Conservation (phyloP, 176 grass and related monocot genomes). For the Carex myosuroides region DNA sequence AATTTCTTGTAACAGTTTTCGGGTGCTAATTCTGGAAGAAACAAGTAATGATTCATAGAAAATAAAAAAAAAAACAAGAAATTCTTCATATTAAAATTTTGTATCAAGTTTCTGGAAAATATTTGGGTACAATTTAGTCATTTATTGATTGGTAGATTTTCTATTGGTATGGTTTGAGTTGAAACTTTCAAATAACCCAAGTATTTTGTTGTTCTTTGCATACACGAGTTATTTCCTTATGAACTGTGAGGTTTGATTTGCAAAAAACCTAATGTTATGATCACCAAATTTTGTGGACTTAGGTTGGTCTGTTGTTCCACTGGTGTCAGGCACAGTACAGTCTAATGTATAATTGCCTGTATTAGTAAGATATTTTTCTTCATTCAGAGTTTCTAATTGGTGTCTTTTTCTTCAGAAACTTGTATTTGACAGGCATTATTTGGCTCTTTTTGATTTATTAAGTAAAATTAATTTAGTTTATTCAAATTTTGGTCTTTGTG, state of each 20-base stretch:
- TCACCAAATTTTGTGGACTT: neutral
- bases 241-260: neutral
- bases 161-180: too few species aligned
- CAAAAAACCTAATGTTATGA: neutral
- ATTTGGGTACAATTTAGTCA: too few species aligned
- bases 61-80: neutral
- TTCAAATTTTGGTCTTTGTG: slow-evolving; percentile 3
- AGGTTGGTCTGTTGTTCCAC: neutral
- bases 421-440: neutral
- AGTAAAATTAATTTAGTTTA: neutral
- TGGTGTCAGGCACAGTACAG: neutral
- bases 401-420: neutral
- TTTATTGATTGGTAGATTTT: too few species aligned
- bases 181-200: too few species aligned
- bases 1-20: neutral
- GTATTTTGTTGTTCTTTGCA: too few species aligned
- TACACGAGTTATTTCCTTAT: too few species aligned
- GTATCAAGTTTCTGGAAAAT: too few species aligned
- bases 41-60: neutral
- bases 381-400: neutral
- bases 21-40: neutral
- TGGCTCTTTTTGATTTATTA: neutral
- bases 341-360: neutral
- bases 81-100: neutral
- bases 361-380: neutral